Conservation (phyloP, 495 filamentous ascomycete species). For the Penicillium canariense region DNA sequence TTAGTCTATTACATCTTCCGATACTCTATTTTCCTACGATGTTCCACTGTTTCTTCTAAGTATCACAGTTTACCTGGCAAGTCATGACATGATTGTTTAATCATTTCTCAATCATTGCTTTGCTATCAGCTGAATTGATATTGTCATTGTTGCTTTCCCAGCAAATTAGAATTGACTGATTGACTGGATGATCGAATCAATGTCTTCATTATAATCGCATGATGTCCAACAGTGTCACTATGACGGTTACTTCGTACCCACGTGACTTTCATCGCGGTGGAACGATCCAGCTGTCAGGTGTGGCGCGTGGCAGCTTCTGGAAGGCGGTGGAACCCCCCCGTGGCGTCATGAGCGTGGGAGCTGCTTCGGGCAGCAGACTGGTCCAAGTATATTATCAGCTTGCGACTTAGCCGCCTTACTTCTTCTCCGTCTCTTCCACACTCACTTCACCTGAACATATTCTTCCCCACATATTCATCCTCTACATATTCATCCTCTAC, state of each 20-base stretch:
- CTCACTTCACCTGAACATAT: too few relatives aligned
- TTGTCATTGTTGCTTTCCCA: too few relatives aligned
- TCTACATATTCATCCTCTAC: not conserved
- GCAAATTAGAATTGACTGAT: too few relatives aligned
- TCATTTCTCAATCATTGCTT: too few relatives aligned
- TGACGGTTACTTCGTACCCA: not conserved
- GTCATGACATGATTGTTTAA: too few relatives aligned
- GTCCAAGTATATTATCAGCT: slow-evolving; percentile 33
- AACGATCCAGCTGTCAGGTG: not conserved
- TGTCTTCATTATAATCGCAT: not conserved
- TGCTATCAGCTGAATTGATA: too few relatives aligned
- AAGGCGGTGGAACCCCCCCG: slow-evolving; percentile 41
- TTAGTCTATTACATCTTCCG: too few relatives aligned
- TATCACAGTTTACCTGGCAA: too few relatives aligned
- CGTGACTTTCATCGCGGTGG: not conserved
- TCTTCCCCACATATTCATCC: slow-evolving; percentile 3
- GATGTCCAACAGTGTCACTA: not conserved
- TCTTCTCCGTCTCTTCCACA: slow-evolving; percentile 1
- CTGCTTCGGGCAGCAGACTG: slow-evolving; percentile 21
- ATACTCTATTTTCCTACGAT: too few relatives aligned
- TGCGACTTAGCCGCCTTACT: slow-evolving; percentile 8
- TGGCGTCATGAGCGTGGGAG: slow-evolving; percentile 33
- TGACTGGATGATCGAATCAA: not conserved
- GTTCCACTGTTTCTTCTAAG: too few relatives aligned
- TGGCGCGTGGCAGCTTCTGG: slow-evolving; percentile 29